Base-by-base conservation (phyloP, 2,329 filamentous ascomycete genomes). In the Cladophialophora exuberans region DNA sequence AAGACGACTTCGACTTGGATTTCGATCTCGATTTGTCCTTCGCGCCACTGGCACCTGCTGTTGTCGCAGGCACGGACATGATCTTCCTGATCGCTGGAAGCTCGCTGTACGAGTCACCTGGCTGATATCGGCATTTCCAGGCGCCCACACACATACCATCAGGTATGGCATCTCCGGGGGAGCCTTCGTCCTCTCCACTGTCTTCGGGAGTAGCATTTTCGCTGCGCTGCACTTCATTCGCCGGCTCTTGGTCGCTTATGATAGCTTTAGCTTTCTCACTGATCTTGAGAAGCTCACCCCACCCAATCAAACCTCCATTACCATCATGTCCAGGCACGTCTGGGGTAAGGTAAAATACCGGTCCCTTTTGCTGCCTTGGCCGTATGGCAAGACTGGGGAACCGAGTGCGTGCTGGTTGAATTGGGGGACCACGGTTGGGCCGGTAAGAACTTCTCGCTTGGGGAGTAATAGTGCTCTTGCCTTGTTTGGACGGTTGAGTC, bases 241-340 rank as follows among this genome's bases (percentile, higher is more conserved):
- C 7, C 18, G 36, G 38, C 22, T 30, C 23, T 15, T 26, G 11
- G 9, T 30, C 30, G 23, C 30, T 26, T 20, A 17, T 30, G 33
- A 18, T 31, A 35, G 22, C 23, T 33, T 52, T 56, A n/a, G 33
- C 52, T 18, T 63, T 45, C 71, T 73, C 60, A 73, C 71, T 74
- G 17, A 72, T 68, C 11, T 69, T 65, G 23, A 76, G 66, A 5
- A 76, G 62, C 49, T 77, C 72, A 53, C 71, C 74, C 74, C 74
- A 77, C 35, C 68, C 71, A 39, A 76, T 61, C 42, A 77, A 60
- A 6, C 75, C 75, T 22, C 74, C 75, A 33, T 77, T 73, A 6
- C 67, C 66, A 51, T 77, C 74, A 45, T 70, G 69, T 17, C 72
- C 72, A 1, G 66, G 52, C 23, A 76, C 67, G 62, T 77, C 74